phyloP scores from a whole-genome alignment of 208 protist species.

The Leishmania tarentolae region DNA sequence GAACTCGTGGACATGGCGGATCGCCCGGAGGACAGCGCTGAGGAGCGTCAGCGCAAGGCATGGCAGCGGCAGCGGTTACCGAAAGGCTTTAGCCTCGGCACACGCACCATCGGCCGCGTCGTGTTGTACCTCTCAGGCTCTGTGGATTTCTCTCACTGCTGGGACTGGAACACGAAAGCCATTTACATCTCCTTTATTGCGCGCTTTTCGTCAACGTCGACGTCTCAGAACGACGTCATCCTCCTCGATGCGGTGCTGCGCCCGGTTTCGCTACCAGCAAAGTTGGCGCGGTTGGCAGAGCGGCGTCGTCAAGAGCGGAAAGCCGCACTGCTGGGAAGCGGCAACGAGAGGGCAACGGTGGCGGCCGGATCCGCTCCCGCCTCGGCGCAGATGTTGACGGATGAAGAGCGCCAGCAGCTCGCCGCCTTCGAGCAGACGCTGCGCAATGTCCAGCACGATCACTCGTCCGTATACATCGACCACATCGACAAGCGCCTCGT shows the following conservation, averaged over 20 bases:
- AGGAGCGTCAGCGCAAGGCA: conserved; percentile 16
- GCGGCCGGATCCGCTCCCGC: not conserved
- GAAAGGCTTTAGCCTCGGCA: conserved; percentile 3
- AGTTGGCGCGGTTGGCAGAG: conserved; percentile 17
- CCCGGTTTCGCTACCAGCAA: conserved; percentile 20
- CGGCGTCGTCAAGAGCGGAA: conserved; percentile 22
- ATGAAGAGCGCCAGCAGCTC: conserved; percentile 42
- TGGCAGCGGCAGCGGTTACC: conserved; percentile 26
- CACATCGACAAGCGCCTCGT: conserved; percentile 42
- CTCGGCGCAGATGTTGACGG: conserved; percentile 31
- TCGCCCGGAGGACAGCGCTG: conserved; percentile 16
- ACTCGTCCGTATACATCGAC: conserved; percentile 34
- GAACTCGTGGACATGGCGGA: conserved; percentile 10
- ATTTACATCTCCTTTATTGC: conserved; percentile 67
- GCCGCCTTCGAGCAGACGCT: conserved; percentile 20
- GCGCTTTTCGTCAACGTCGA: conserved; percentile 42
- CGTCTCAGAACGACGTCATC: conserved; percentile 53
- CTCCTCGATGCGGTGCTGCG: conserved; percentile 59
- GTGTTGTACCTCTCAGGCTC: conserved; percentile 36
- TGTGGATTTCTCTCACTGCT: conserved; percentile 53
- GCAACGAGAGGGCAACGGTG: not conserved
- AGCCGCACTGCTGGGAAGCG: not conserved
- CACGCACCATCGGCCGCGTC: conserved; percentile 39
- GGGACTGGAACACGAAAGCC: conserved; percentile 86
- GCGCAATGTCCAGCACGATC: conserved; percentile 32